Conservation (phyloP, 257 asterid genomes). For the Forsythia suspensa region DNA sequence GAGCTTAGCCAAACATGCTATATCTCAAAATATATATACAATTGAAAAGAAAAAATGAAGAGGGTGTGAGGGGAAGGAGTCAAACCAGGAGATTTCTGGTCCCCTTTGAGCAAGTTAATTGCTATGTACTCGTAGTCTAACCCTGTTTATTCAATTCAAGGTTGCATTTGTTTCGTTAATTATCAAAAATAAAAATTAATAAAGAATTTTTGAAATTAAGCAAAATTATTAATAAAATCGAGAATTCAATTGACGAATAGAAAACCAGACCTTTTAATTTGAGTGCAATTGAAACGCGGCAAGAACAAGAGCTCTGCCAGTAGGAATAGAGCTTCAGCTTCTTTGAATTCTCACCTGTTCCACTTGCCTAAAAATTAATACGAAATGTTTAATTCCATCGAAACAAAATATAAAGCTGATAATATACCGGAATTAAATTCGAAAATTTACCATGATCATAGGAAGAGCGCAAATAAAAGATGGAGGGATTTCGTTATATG, state of each 20-base stretch:
- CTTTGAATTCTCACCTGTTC: slow-evolving; percentile 34
- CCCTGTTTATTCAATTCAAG: slow-evolving; percentile 36
- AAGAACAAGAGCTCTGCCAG: slow-evolving; percentile 86
- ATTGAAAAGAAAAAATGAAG: background rate
- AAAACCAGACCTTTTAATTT: slow-evolving; percentile 54
- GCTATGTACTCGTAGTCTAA: slow-evolving; percentile 73
- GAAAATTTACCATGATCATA: slow-evolving; percentile 30
- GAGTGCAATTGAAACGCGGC: slow-evolving; percentile 80
- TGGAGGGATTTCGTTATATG: background rate
- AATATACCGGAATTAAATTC: background rate
- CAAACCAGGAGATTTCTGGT: slow-evolving; percentile 69
- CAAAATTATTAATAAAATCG: background rate
- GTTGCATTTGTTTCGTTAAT: background rate
- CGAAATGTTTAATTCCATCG: background rate
- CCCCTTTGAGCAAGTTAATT: slow-evolving; percentile 74
- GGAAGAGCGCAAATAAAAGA: background rate
- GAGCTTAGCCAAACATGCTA: no score
- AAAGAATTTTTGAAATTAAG: background rate
- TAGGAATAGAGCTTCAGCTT: slow-evolving; percentile 72
- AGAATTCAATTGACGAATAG: background rate
- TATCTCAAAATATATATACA: no score
- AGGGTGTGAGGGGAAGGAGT: background rate
- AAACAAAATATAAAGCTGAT: background rate
- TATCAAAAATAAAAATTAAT: background rate
- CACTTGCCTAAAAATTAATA: slow-evolving; percentile 29